A percentile compares a stretch with the other conserved stretches of the same genome.
Conservation (phyloP, 192 early-diverging fungal species). For the Linderina pennispora region DNA sequence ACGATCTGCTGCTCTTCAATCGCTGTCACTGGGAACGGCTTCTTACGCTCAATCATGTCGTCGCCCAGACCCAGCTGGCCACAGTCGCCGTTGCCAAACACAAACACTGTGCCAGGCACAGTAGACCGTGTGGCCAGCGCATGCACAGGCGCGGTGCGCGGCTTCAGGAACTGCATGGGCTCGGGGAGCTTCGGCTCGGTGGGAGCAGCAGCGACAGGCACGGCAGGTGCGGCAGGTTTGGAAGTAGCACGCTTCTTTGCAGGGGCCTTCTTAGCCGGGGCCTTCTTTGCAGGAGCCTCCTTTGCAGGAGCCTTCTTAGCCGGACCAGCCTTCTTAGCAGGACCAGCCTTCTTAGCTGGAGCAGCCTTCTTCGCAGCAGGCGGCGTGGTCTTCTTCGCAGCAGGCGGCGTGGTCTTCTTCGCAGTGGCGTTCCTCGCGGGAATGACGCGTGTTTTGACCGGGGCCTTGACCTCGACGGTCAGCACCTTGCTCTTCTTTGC, state of each 20-base stretch:
- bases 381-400: not conserved
- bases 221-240: not conserved
- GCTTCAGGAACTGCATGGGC: slow-evolving; percentile 32
- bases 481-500: slow-evolving; percentile 32
- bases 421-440: no score
- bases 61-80: slow-evolving; percentile 88
- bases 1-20: slow-evolving; percentile 71
- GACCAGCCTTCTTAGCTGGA: not conserved
- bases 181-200: not conserved
- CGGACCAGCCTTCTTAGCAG: slow-evolving; percentile 2
- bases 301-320: slow-evolving; percentile 1
- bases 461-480: no score
- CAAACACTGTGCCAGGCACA: slow-evolving; percentile 52
- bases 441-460: no score
- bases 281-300: not conserved
- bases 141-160: slow-evolving; percentile 23
- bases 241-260: not conserved
- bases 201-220: not conserved
- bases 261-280: not conserved
- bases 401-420: not conserved
- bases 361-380: slow-evolving; percentile 1
- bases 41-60: slow-evolving; percentile 72
- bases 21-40: slow-evolving; percentile 58
- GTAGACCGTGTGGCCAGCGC: slow-evolving; percentile 13
- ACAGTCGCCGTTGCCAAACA: slow-evolving; percentile 84